Evolutionary conservation across 371 early-diverging fungal species (phyloP).

Genomic region (Circinella minor): DNA sequence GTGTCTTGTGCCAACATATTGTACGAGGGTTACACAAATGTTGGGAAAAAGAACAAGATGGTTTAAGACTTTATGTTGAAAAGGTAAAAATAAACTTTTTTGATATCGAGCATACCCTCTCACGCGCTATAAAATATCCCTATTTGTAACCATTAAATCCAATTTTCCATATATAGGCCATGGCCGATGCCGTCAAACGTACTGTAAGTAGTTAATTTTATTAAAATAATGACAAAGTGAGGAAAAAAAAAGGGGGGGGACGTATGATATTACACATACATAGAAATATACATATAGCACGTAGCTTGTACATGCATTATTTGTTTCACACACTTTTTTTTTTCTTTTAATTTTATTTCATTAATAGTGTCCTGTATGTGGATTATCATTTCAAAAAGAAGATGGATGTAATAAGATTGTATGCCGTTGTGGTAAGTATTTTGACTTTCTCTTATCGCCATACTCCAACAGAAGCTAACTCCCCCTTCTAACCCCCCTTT

Average conservation of each 20-base stretch:
- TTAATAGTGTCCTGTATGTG: constrained; percentile 66
- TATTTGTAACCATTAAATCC: neutral
- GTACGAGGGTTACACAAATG: constrained; percentile 61
- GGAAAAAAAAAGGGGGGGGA: no score
- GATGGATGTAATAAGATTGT: constrained; percentile 77
- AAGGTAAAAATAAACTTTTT: constrained; percentile 26
- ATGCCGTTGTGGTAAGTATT: constrained; percentile 57
- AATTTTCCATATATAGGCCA: constrained; percentile 34
- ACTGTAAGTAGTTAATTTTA: constrained; percentile 48
- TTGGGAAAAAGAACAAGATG: constrained; percentile 60
- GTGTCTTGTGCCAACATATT: constrained; percentile 50
- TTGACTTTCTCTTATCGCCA: neutral
- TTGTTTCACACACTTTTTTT: neutral
- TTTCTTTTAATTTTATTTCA: neutral
- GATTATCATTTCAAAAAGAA: constrained; percentile 61
- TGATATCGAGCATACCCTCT: no score
- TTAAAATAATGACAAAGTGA: no score
- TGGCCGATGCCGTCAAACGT: constrained; percentile 70
- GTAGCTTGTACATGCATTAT: neutral
- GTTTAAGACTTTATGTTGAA: constrained; percentile 64
- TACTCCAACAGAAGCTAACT: no score
- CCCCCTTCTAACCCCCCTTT: no score
- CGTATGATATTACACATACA: no score
- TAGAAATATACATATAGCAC: neutral
- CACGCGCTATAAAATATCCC: neutral